Base-by-base conservation (phyloP, 352 stramenopile species). In the Sclerospora graminicola region DNA sequence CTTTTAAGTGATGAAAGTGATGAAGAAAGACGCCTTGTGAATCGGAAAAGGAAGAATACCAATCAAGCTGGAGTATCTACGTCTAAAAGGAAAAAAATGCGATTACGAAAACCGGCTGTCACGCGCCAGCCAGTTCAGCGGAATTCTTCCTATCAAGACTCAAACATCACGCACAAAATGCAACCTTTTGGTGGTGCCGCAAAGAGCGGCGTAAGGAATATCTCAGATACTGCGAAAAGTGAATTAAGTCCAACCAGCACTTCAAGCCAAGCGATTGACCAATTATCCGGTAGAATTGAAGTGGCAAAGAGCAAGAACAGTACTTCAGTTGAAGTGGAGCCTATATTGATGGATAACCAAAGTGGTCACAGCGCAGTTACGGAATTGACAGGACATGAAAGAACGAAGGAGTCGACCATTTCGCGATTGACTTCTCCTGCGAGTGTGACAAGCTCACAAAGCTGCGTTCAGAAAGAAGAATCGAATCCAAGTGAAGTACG, bases 1-100 rank as follows among this genome's bases (percentile, higher is more conserved):
- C 27, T 74, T 15, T 55, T 82, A 11, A 77, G 63, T 27, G 69
- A 79, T 19, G 69, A 74, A 30, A 69, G 45, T 29, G 54, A 73
- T 14, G 43, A 55, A n/a, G 51, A 47, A 2, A 51, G 27, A 9
- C 36, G 8, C 1, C 15, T 48, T 1, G 43, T 40, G 4, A 68
- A 60, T 16, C 32, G 14, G 14, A 67, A 60, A 28, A 41, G 46
- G 16, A 66, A 66, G 16, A 51, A 51, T 23, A 16, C 55, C 23
- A 62, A 48, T 11, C 54, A 67, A 43, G 9, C 34, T 8, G n/a
- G 38, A 4, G 4, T 16, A 8, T 26, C 21, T 6, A 14, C 28
- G 3, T 41, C 41, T 45, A 63, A 54, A 16, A 62, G 56, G 48
- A 65, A 57, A 28, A 62, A 45, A 26, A 5, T 48, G n/a, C 52